phyloP scores from a whole-genome alignment of 2,329 filamentous ascomycete genomes.

The Furcasterigmium furcatum region DNA sequence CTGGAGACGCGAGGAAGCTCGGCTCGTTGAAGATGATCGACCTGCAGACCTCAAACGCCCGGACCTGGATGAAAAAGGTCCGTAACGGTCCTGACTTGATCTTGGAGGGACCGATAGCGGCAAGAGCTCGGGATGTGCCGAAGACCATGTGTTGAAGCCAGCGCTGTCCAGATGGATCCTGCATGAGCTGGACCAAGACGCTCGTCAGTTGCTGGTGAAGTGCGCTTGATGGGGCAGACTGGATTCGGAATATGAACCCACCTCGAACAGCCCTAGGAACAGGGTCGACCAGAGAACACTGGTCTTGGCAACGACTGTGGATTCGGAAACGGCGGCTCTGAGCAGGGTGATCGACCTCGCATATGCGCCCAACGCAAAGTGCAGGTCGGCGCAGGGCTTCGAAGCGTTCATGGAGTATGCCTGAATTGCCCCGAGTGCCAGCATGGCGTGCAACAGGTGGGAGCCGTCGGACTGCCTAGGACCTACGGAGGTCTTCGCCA shows the following conservation, averaged over 20 bases:
- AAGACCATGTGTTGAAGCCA: slow-evolving; percentile 31
- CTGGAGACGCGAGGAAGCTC: slow-evolving; percentile 17
- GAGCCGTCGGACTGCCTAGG: neutral
- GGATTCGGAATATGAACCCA: slow-evolving; percentile 7
- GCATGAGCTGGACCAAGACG: slow-evolving; percentile 22
- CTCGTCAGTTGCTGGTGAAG: neutral
- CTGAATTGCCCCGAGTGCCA: slow-evolving; percentile 26
- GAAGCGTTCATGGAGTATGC: slow-evolving; percentile 10
- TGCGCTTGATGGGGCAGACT: neutral
- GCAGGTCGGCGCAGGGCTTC: neutral
- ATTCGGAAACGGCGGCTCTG: slow-evolving; percentile 9
- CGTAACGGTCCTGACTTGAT: slow-evolving; percentile 15
- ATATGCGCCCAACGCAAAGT: slow-evolving; percentile 19
- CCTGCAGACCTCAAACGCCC: slow-evolving; percentile 26
- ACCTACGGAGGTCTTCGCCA: slow-evolving; percentile 11
- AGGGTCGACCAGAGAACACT: slow-evolving; percentile 27
- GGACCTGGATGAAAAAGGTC: slow-evolving; percentile 23
- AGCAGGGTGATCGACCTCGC: slow-evolving; percentile 19
- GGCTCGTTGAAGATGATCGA: slow-evolving; percentile 25
- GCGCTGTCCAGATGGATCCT: slow-evolving; percentile 22
- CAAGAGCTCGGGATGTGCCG: slow-evolving; percentile 25
- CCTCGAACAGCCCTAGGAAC: slow-evolving; percentile 29
- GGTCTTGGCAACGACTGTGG: neutral
- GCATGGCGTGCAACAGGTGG: slow-evolving; percentile 21
- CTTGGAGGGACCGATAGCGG: slow-evolving; percentile 20